Evolutionary conservation across 352 stramenopile genomes (phyloP), one percentile per base, ranked within the genome.

Genomic region (Halophytophthora batemanensis): DNA sequence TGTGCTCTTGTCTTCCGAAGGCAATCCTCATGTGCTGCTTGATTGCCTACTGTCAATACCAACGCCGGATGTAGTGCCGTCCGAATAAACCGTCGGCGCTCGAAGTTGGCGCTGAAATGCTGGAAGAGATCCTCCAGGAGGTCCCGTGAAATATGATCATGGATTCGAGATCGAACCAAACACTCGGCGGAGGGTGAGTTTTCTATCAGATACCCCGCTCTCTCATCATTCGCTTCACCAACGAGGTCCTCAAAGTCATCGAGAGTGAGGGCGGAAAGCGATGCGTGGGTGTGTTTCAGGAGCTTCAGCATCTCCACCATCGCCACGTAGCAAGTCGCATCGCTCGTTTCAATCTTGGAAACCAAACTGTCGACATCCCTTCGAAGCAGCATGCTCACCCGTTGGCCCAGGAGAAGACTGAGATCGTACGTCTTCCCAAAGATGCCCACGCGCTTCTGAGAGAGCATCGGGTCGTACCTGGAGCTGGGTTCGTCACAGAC

Each of bases 401-500:
- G 75, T 31, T 82, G 66, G 14, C 64, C 66, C 12, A 95, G 52
- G 3, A 87, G 51, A 39, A 58, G 53, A 31, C 57, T 77, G 7
- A 96, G 50, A 59, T 94, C 70, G 18, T 90, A 65, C 13, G 35
- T 61, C 15, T 78, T 52, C 14, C 82, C 83, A 18, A 96, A 67
- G 21, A 96, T 39, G 15, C 68, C 75, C 21, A 92, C 44, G 22
- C 68, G 44, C 39, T 64, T 62, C 45, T 76, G 58, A 38, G 41
- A 37, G 22, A 56, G 48, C 21, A 81, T 40, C 11, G 54, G 57
- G 38, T 63, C 67, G 31, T 61, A 71, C 40, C 52, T 71, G n/a
- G 56, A 64, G 18, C 40, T 37, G 17, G 37, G 44, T 3, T 74
- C 64, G 23, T 46, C 43, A 28, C n/a, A n/a, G n/a, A 14, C 13